Evolutionary conservation across 2,329 filamentous ascomycete genomes (phyloP).

Genomic region (Hyphodiscus sp.): DNA sequence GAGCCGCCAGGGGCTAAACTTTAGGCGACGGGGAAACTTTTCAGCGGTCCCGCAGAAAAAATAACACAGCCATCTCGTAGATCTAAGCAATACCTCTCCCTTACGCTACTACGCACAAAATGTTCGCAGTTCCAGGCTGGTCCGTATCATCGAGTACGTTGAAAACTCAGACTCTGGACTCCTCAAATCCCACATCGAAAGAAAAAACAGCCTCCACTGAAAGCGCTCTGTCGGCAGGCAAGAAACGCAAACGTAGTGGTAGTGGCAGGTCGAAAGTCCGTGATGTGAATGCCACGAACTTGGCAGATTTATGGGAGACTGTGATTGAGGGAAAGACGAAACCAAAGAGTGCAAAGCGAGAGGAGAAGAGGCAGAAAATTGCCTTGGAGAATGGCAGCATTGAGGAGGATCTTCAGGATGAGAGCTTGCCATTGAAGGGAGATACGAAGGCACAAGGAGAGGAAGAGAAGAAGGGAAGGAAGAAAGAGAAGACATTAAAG

Average conservation of each 20-base stretch:
- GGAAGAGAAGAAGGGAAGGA: slow-evolving; percentile 21
- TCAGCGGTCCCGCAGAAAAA: too few relatives aligned
- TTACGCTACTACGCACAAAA: slow-evolving; percentile 29
- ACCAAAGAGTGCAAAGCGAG: slow-evolving; percentile 17
- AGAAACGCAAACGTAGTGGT: slow-evolving; percentile 43
- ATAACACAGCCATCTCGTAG: too few relatives aligned
- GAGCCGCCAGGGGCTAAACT: too few relatives aligned
- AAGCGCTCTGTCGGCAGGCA: slow-evolving; percentile 30
- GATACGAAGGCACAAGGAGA: slow-evolving; percentile 7
- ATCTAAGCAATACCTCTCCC: too few relatives aligned
- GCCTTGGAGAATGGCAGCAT: slow-evolving; percentile 7
- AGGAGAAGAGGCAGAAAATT: slow-evolving; percentile 25
- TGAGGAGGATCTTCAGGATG: slow-evolving; percentile 21
- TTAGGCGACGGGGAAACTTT: too few relatives aligned
- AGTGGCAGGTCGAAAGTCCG: slow-evolving; percentile 45
- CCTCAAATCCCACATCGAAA: slow-evolving; percentile 8
- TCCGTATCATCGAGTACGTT: slow-evolving; percentile 67
- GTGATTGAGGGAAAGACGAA: slow-evolving; percentile 64
- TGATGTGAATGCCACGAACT: slow-evolving; percentile 60
- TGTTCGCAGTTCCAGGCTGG: slow-evolving; percentile 96
- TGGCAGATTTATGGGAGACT: slow-evolving; percentile 71
- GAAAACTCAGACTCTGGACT: slow-evolving; percentile 52
- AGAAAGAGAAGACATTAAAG: slow-evolving; percentile 30
- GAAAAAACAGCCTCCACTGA: slow-evolving; percentile 16
- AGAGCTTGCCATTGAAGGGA: slow-evolving; percentile 11